Percentiles rank a stretch among this genome's conserved stretches.
Conservation (phyloP, 768 basidiomycete species). For the Chlorophyllum brunneum region DNA sequence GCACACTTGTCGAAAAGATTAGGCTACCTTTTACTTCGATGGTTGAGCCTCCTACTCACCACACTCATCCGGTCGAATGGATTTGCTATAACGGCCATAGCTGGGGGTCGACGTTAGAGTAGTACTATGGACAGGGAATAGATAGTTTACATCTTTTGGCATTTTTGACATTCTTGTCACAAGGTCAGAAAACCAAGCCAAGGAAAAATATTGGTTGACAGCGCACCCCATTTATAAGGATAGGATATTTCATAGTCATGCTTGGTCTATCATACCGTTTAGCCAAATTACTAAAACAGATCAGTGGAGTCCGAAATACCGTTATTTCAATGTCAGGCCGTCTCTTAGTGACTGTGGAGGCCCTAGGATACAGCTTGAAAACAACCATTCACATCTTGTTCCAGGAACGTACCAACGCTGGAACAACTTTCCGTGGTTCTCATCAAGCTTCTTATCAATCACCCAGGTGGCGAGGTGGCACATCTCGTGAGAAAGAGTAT, state of each 20-base stretch:
- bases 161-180: conserved; percentile 56
- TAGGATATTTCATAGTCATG: conserved; percentile 77
- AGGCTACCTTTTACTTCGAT: not conserved
- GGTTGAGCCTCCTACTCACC: conserved; percentile 36
- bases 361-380: conserved; percentile 41
- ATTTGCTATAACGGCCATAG: conserved; percentile 73
- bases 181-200: conserved; percentile 10
- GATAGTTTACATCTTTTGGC: conserved; percentile 52
- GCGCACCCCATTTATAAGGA: conserved; percentile 71
- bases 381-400: not conserved
- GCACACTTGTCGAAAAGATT: conserved; percentile 44
- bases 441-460: conserved; percentile 64
- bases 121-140: not conserved
- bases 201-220: not conserved
- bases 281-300: not conserved
- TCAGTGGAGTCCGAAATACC: conserved; percentile 27
- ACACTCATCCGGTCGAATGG: conserved; percentile 61
- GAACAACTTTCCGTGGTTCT: conserved; percentile 71
- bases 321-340: conserved; percentile 71
- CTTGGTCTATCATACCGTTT: conserved; percentile 42
- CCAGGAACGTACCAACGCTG: conserved; percentile 55
- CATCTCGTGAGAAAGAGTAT: conserved; percentile 89
- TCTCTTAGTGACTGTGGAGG: conserved; percentile 60
- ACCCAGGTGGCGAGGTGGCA: conserved; percentile 88
- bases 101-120: conserved; percentile 29